Base-by-base conservation (phyloP, 2,329 filamentous ascomycete species). In the Fusarium scirpi region DNA sequence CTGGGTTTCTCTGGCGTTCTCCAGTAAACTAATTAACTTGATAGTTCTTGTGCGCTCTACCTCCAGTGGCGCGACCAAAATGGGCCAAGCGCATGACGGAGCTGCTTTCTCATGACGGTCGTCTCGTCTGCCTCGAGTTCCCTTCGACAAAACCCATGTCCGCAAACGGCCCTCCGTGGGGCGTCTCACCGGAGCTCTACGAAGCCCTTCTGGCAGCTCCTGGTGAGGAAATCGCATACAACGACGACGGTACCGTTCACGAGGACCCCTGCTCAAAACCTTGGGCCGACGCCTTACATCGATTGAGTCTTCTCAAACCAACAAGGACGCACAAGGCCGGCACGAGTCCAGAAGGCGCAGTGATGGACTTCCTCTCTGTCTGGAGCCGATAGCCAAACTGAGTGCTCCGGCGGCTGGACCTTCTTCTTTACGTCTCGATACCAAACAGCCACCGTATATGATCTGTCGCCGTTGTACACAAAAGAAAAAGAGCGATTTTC, bases 161-260 rank as follows among this genome's bases (percentile, higher is more conserved):
- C 13, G 84, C 86, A 12, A 85, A 85, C 12, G 93, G 94, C 0
- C 93, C 94, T 15, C 93, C 94, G 3, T 94, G 88, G 85, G 89
- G 90, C 10, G 80, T 93, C 43, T 87, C 88, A 15, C 86, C 91
- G 1, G 86, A 89, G 65, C 87, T 92, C 29, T 96, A 97, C 78
- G 82, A 89, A 74, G 90, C 89, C 67, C 89, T 95, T 72, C 84
- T 97, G 44, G 85, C 85, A 57, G 85, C 87, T 49, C 93, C 93
- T 0, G 93, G 93, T 3, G 84, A 90, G 69, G 85, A 90, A 12
- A 81, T 94, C 16, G 76, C 82, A 16, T 94, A 94, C 78, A 79
- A 82, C 66, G 75, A 79, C 48, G 78, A 81, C 60, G 82, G 82
- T 18, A 78, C 78, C 32, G 82, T 87, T 30, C 76, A 85, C 18